These are phyloP conservation scores for Fusarium phyllophilum DNA, from an alignment of 2,329 filamentous ascomycete genomes.

Conservation along the genomic window DNA sequence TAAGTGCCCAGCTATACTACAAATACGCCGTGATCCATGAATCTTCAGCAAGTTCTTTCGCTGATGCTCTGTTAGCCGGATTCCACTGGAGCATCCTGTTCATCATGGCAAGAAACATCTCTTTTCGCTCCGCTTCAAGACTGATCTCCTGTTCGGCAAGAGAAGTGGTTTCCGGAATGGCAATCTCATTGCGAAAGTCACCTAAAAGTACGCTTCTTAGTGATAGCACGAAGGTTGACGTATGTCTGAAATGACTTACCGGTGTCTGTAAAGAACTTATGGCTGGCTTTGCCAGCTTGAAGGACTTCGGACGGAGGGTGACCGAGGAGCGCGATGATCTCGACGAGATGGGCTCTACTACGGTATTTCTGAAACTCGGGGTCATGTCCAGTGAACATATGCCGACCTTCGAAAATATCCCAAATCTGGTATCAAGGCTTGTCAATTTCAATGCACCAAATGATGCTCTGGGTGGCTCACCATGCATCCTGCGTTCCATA, in stretches of 20 bases:
- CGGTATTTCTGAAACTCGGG: slow-evolving; percentile 52
- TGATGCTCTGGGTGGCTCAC: slow-evolving; percentile 46
- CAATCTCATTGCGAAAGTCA: slow-evolving; percentile 35
- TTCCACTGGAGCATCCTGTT: slow-evolving; percentile 53
- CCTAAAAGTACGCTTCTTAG: background rate
- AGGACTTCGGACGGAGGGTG: slow-evolving; percentile 52
- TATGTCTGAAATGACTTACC: slow-evolving; percentile 36
- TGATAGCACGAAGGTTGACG: no score
- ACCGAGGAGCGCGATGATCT: slow-evolving; percentile 59
- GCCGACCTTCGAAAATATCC: slow-evolving; percentile 58
- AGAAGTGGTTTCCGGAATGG: slow-evolving; percentile 37
- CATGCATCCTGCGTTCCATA: slow-evolving; percentile 64
- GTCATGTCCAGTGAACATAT: slow-evolving; percentile 56
- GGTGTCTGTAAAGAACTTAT: slow-evolving; percentile 53
- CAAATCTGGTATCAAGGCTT: slow-evolving; percentile 51
- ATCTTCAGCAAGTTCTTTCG: slow-evolving; percentile 44
- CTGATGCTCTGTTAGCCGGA: slow-evolving; percentile 44
- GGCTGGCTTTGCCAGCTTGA: slow-evolving; percentile 42
- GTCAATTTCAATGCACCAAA: background rate
- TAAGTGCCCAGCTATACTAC: background rate
- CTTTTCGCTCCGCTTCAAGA: slow-evolving; percentile 47
- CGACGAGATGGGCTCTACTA: slow-evolving; percentile 58
- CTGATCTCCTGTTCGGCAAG: slow-evolving; percentile 52
- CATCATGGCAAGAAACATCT: slow-evolving; percentile 50
- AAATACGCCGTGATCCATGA: slow-evolving; percentile 44